Evolutionary conservation across 352 stramenopile species (phyloP), one percentile per base, ranked within the genome.

Genomic region (Pythium volutum): DNA sequence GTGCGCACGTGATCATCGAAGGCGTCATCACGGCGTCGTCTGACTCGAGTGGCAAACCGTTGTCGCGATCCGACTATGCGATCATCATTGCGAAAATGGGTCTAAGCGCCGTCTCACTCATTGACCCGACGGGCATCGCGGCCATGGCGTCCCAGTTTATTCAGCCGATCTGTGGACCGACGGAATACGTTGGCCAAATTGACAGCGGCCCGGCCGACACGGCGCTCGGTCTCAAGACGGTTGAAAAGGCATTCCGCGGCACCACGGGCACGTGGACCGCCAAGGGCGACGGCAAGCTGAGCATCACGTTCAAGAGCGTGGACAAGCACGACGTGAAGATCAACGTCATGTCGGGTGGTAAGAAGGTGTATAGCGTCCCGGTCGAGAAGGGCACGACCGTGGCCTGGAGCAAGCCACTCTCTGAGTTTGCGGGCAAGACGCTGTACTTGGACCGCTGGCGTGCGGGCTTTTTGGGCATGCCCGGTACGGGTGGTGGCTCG

Each of bases 361-460:
- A 75, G 43, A 63, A 75, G 29, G 63, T 84, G 39, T 65, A 65
- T 9, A 50, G 85, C 33, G 68, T 86, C 7, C 45, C 73, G 0
- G 62, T 89, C 10, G 52, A 66, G 27, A 73, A 76, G 18, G 75
- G 75, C 5, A 25, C 56, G 33, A 79, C 55, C 23, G 74, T 71
- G 3, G 56, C 34, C 20, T 87, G 77, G 75, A 74, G 67, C 14
- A 71, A 69, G 23, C 64, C 59, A 2, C 41, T 86, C n/a, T 25
- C 51, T 0, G 64, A 63, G 20, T 25, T 89, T 33, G 56, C 70
- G 54, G 67, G 64, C 60, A 87, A 84, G 73, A 91, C 81, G 16
- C 36, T 89, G 49, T 91, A 91, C 70, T 15, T 91, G 31, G 81
- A 91, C 75, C 79, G 82, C 18, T 91, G 79, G 82, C 80, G 82